phyloP scores from a whole-genome alignment of 2,329 filamentous ascomycete genomes.

The Scolecobasidium constrictum region DNA sequence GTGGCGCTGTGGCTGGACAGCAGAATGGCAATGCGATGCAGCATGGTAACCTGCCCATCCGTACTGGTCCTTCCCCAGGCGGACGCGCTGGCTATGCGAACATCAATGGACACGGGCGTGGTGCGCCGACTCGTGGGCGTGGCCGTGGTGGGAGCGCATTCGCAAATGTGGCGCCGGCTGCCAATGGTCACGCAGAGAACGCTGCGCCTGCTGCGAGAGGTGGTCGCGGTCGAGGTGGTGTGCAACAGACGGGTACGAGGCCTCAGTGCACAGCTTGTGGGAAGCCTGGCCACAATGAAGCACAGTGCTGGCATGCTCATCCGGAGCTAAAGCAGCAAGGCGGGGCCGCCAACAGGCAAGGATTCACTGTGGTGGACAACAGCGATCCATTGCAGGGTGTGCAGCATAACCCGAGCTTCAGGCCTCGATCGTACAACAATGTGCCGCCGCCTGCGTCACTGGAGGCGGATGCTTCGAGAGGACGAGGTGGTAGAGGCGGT shows the following conservation, averaged over 20 bases:
- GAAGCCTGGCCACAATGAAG: not conserved
- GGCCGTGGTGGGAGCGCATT: not conserved
- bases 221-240: constrained; percentile 1
- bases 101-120: constrained; percentile 1
- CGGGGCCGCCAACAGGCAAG: not conserved
- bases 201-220: not conserved
- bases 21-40: constrained; percentile 19
- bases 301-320: not conserved
- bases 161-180: not conserved
- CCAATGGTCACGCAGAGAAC: not conserved
- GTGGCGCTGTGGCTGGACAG: constrained; percentile 42
- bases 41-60: constrained; percentile 5
- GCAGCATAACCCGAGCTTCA: not conserved
- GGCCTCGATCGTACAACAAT: constrained; percentile 20
- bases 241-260: not conserved
- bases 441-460: constrained; percentile 24
- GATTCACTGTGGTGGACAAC: not conserved
- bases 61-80: constrained; percentile 4
- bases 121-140: not conserved
- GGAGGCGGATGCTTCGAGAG: constrained; percentile 1
- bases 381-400: not conserved
- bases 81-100: constrained; percentile 9
- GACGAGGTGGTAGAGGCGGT: constrained; percentile 16
- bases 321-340: not conserved
- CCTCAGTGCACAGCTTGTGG: not conserved